A percentile compares a stretch with the other conserved stretches of the same genome.
These are phyloP conservation scores for Pichia phayaonensis DNA, from an alignment of 805 yeast genomes.

Conservation along the genomic window DNA sequence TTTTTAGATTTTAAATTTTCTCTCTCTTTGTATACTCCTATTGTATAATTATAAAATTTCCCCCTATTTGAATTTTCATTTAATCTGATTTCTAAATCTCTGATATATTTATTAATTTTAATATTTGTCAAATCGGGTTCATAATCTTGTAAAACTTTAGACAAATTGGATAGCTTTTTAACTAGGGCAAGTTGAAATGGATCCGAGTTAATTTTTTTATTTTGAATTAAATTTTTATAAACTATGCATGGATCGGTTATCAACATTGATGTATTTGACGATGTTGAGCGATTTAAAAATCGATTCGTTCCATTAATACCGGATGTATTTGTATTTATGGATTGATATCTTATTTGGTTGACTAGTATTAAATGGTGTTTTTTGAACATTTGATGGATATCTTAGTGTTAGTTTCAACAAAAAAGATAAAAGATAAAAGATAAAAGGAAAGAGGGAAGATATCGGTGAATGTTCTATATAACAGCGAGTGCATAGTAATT, in stretches of 20 bases:
- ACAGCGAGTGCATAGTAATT: not conserved
- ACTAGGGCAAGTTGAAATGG: conserved; percentile 50
- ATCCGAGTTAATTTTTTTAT: conserved; percentile 48
- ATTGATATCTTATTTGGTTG: not conserved
- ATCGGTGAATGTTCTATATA: not conserved
- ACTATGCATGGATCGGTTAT: conserved; percentile 55
- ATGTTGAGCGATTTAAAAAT: not conserved
- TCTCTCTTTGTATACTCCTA: conserved; percentile 22
- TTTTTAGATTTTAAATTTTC: conserved; percentile 14
- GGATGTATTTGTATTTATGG: not conserved
- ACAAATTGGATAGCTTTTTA: conserved; percentile 54
- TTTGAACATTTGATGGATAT: not conserved
- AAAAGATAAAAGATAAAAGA: no score
- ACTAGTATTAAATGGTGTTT: not conserved
- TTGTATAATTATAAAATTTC: conserved; percentile 22
- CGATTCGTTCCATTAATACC: conserved; percentile 8
- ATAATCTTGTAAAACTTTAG: conserved; percentile 58
- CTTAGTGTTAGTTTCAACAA: no score
- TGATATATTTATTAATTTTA: conserved; percentile 32
- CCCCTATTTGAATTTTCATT: conserved; percentile 14
- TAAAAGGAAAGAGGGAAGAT: not conserved
- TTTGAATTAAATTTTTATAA: conserved; percentile 44
- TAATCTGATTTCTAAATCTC: conserved; percentile 27
- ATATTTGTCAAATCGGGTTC: conserved; percentile 43
- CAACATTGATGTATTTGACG: not conserved